Evolutionary conservation across 78 protist genomes (phyloP), one percentile per base, ranked within the genome.

Genomic region (Dictyostelium discoideum): DNA sequence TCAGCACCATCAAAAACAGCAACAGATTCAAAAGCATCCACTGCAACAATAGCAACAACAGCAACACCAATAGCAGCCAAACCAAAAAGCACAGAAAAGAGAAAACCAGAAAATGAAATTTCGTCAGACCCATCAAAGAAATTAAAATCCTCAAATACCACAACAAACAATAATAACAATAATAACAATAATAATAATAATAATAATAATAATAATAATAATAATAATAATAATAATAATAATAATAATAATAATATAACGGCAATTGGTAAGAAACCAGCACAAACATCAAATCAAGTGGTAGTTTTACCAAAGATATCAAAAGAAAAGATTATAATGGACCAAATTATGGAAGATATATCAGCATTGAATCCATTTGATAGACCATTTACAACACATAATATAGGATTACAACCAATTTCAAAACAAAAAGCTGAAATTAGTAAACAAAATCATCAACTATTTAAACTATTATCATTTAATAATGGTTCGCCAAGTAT

Each of bases 401-500:
- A 86, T 44, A 10, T 50, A 42, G 77, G 26, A 46, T 73, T 85
- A 73, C 92, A 67, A 46, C 26, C 92, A 44, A 79, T 79, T n/a
- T 14, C 63, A 20, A 39, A 79, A 42, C 54, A 79, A 46, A 46
- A 79, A 44, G 67, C 84, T 18, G n/a, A 37, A 37, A 37, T 74
- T n/a, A 79, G 44, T 44, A n/a, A 79, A 44, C 84, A 79, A 79
- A 42, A 8, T 3, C 13, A 6, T 20, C 84, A 79, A 42, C 4
- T 79, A 24, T 13, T 44, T 32, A 8, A 46, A n/a, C 9, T 44
- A 44, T 4, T 44, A 6, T 79, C 84, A 32, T 44, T 79, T 79
- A 46, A 46, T 2, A 79, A 44, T 79, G 84, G 84, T 5, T 44
- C 54, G 16, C 63, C 84, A 79, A 79, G 67, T 44, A 79, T 44